Conservation (phyloP, 805 yeast genomes). For the Crinitomyces ghanaensis region DNA sequence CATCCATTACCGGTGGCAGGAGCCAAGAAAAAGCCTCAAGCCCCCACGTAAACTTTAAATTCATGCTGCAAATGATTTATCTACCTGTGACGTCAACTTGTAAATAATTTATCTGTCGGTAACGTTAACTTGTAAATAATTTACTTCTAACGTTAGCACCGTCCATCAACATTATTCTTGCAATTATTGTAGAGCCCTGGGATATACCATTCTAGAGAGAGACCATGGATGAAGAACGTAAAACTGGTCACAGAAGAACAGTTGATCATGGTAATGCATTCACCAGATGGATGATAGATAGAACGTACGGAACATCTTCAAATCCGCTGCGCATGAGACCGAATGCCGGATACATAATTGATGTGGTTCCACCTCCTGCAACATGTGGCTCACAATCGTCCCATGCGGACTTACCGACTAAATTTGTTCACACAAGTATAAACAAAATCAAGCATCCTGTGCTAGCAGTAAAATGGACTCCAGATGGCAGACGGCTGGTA, state of each 20-base stretch:
- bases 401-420: conserved; percentile 51
- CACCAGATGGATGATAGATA: conserved; percentile 47
- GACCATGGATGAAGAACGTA: conserved; percentile 15
- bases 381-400: conserved; percentile 36
- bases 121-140: too few species aligned
- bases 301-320: conserved; percentile 26
- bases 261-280: conserved; percentile 68
- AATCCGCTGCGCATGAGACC: conserved; percentile 37
- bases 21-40: too few species aligned
- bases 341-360: conserved; percentile 50
- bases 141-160: too few species aligned
- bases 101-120: too few species aligned
- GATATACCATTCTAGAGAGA: too few species aligned
- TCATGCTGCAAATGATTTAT: too few species aligned
- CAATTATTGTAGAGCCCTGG: too few species aligned
- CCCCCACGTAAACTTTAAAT: too few species aligned
- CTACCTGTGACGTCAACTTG: too few species aligned
- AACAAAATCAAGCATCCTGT: conserved; percentile 89
- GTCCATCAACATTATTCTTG: too few species aligned
- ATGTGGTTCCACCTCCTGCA: conserved; percentile 52
- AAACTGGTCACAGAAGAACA: conserved; percentile 43
- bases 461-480: conserved; percentile 89
- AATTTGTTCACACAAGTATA: conserved; percentile 81
- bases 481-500: conserved; percentile 82
- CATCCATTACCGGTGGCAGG: too few species aligned